These are phyloP conservation scores for Turnera subulata DNA, from an alignment of 345 rosid species.

Conservation along the genomic window DNA sequence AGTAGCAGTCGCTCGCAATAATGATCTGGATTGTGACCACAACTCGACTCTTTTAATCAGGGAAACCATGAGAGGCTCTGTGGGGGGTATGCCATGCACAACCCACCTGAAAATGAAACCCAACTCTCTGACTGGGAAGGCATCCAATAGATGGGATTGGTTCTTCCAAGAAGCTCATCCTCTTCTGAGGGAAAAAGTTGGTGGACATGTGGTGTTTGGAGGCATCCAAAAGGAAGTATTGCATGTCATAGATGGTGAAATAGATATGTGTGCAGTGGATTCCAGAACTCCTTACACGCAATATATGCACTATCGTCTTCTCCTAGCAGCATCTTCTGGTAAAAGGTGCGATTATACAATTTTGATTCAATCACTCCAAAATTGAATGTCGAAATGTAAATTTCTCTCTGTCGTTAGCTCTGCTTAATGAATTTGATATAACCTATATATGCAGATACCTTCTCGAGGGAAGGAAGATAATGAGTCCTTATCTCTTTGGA, in stretches of 20 bases:
- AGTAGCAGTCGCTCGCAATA: not conserved
- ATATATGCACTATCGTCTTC: conserved; percentile 38
- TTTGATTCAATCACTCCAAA: not conserved
- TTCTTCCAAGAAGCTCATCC: conserved; percentile 7
- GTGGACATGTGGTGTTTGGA: conserved; percentile 28
- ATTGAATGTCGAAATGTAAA: no score
- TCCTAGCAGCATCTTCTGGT: conserved; percentile 41
- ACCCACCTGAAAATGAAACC: conserved; percentile 34
- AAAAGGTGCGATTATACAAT: conserved; percentile 27
- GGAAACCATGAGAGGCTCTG: conserved; percentile 37
- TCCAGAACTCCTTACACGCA: conserved; percentile 39
- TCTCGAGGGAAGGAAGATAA: conserved; percentile 42
- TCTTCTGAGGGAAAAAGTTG: conserved; percentile 34
- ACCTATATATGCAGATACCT: conserved; percentile 35
- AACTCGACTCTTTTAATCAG: conserved; percentile 20
- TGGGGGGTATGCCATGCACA: conserved; percentile 45
- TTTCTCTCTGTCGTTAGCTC: no score
- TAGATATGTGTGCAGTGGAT: conserved; percentile 32
- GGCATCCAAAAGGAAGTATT: conserved; percentile 35
- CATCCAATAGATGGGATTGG: conserved; percentile 1
- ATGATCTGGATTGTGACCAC: conserved; percentile 7
- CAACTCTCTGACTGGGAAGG: conserved; percentile 9
- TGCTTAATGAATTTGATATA: conserved; percentile 2
- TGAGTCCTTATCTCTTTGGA: conserved; percentile 34
- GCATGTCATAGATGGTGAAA: conserved; percentile 34